Percentiles rank a stretch among this genome's conserved stretches.
Evolutionary conservation across 2,329 filamentous ascomycete species (phyloP).

Genomic region (Dactylellina haptotyla): DNA sequence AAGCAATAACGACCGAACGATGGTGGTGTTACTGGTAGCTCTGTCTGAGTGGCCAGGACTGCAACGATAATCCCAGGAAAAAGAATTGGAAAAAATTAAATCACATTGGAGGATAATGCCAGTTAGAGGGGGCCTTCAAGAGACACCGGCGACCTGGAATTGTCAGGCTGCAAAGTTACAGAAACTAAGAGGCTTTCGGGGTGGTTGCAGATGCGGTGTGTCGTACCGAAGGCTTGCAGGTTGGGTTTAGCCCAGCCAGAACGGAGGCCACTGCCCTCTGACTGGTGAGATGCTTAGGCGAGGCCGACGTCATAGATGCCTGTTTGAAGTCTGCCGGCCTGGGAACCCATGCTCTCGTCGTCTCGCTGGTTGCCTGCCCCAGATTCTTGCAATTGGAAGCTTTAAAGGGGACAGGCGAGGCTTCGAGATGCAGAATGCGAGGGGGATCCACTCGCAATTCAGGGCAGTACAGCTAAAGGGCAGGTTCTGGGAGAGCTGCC

Average conservation of each 20-base stretch:
- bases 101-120: background rate
- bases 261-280: constrained; percentile 26
- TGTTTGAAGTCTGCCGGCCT: constrained; percentile 11
- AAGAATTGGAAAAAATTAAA: background rate
- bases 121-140: constrained; percentile 6
- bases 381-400: too few relatives aligned
- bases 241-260: constrained; percentile 3
- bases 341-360: background rate
- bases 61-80: background rate
- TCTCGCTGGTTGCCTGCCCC: too few relatives aligned
- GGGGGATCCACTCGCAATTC: background rate
- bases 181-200: background rate
- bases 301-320: constrained; percentile 52
- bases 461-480: background rate
- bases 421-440: background rate
- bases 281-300: constrained; percentile 17
- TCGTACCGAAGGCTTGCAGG: background rate
- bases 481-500: background rate
- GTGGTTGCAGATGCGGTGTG: background rate
- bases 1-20: constrained; percentile 1
- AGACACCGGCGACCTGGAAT: constrained; percentile 13
- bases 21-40: background rate
- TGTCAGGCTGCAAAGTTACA: constrained; percentile 20
- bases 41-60: background rate
- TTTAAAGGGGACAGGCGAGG: too few relatives aligned